Conservation (phyloP, 148 eudicot species). For the Suaeda aralocaspica region DNA sequence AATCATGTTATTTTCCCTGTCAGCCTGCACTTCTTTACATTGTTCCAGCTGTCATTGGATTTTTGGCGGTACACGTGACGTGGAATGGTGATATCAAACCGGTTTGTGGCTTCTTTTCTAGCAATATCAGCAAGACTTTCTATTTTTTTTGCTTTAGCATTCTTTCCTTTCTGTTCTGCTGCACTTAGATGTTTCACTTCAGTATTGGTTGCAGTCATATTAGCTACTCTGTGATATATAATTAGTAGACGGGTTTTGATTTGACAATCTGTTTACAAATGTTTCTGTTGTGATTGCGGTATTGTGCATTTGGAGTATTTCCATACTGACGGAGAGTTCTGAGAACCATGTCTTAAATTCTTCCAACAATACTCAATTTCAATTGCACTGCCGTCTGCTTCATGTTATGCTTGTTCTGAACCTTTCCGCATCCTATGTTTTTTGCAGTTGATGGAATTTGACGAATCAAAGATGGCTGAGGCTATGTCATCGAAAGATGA, state of each 20-base stretch:
- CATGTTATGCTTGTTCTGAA: background rate
- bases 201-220: no score
- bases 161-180: background rate
- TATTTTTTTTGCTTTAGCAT: background rate
- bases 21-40: slow-evolving; percentile 98
- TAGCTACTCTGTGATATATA: no score
- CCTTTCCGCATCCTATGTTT: slow-evolving; percentile 1
- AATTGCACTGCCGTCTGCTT: background rate
- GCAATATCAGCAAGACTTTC: no score
- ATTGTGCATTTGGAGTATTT: no score
- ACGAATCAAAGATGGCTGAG: slow-evolving; percentile 57
- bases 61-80: slow-evolving; percentile 73
- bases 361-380: no score
- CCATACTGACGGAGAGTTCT: no score
- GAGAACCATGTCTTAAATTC: no score
- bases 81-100: slow-evolving; percentile 92
- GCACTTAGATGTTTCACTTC: background rate
- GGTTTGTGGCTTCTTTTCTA: slow-evolving; percentile 39
- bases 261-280: no score
- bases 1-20: slow-evolving; percentile 19
- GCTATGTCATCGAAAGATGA: slow-evolving; percentile 32
- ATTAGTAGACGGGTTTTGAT: no score
- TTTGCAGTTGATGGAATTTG: slow-evolving; percentile 81
- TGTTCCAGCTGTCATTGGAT: slow-evolving; percentile 90
- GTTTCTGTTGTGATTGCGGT: no score